Percentiles rank a stretch among this genome's conserved stretches.
These are phyloP conservation scores for Russula dissimulans DNA, from an alignment of 768 basidiomycete species.

Conservation along the genomic window DNA sequence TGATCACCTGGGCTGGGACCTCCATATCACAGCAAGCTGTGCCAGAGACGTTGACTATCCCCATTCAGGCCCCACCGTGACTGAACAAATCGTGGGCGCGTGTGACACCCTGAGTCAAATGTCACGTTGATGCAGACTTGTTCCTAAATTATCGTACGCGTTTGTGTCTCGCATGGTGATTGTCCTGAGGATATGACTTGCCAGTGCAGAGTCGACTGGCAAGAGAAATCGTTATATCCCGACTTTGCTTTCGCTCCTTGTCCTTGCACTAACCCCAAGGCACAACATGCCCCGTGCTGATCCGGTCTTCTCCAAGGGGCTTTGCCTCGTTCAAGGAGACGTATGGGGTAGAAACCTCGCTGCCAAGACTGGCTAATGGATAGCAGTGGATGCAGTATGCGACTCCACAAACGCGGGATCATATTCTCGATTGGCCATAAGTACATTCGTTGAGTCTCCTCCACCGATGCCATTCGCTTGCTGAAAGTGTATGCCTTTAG, in stretches of 20 bases:
- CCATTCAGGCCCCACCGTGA: no score
- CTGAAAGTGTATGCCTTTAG: conserved; percentile 30
- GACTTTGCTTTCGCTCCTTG: conserved; percentile 58
- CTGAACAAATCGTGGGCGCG: no score
- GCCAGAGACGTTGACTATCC: no score
- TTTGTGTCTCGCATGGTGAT: background rate
- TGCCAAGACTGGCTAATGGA: conserved; percentile 58
- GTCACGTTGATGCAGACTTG: conserved; percentile 16
- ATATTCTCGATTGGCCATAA: conserved; percentile 86
- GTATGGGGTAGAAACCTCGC: conserved; percentile 62
- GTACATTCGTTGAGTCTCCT: conserved; percentile 29
- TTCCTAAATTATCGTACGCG: conserved; percentile 50
- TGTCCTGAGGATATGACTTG: background rate
- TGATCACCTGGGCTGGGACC: no score
- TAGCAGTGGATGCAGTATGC: conserved; percentile 47
- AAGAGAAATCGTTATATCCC: conserved; percentile 61
- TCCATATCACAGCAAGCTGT: no score
- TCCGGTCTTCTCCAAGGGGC: conserved; percentile 53
- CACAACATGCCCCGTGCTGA: conserved; percentile 66
- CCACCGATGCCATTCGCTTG: background rate
- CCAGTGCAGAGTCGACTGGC: conserved; percentile 51
- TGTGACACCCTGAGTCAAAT: background rate
- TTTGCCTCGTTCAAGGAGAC: conserved; percentile 61
- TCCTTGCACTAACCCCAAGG: conserved; percentile 55
- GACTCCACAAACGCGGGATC: conserved; percentile 56